A percentile compares a stretch with the other conserved stretches of the same genome.
Evolutionary conservation across 495 filamentous ascomycete species (phyloP).

Genomic region (Neurospora tetrasperma): DNA sequence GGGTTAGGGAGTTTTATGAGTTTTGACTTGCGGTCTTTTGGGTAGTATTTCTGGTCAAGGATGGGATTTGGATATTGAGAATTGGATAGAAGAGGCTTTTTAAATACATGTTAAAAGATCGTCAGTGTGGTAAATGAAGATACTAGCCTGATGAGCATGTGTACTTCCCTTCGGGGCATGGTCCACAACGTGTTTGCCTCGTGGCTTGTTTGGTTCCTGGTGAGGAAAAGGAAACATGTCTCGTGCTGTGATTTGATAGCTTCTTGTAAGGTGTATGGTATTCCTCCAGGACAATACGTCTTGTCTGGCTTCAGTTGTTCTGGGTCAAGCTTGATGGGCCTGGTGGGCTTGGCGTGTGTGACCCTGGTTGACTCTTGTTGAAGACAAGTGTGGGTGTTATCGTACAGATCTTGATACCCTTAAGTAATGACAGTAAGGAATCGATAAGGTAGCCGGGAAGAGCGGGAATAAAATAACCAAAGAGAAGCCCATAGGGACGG

Average conservation of each 20-base stretch:
- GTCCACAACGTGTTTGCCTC: neutral
- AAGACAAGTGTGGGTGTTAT: no score
- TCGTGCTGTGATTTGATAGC: neutral
- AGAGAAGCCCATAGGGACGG: no score
- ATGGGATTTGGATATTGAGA: neutral
- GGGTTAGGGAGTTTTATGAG: neutral
- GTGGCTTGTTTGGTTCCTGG: neutral
- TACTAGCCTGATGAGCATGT: neutral
- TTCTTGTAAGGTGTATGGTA: neutral
- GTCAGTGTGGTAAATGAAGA: neutral
- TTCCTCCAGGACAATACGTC: neutral
- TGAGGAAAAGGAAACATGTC: neutral
- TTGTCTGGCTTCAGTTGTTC: neutral
- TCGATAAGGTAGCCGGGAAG: neutral
- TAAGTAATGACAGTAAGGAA: no score
- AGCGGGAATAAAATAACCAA: neutral
- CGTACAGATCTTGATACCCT: no score
- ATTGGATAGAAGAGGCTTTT: neutral
- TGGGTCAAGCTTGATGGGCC: neutral
- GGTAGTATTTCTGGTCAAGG: neutral
- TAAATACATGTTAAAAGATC: neutral
- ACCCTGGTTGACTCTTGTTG: neutral
- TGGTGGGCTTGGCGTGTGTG: neutral
- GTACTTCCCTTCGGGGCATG: neutral
- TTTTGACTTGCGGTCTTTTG: neutral